These are phyloP conservation scores for Penicillium frequentans DNA, from an alignment of 2,329 filamentous ascomycete genomes.

Conservation along the genomic window DNA sequence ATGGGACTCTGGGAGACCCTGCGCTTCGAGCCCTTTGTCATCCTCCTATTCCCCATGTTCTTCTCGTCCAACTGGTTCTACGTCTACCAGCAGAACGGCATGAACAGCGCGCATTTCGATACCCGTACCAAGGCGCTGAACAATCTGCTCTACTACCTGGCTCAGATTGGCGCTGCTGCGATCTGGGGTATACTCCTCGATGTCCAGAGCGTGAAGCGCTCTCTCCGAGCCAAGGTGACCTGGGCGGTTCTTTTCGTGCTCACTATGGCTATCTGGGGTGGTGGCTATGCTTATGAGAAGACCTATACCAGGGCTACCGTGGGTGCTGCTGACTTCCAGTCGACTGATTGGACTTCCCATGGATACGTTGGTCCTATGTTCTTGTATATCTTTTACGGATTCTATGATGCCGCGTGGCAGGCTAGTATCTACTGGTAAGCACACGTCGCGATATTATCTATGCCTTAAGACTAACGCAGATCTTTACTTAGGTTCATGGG, in stretches of 20 bases:
- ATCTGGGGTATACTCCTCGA: slow-evolving; percentile 72
- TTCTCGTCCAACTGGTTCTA: slow-evolving; percentile 76
- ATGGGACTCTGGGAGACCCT: slow-evolving; percentile 71
- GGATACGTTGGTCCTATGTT: slow-evolving; percentile 77
- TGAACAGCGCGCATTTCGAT: slow-evolving; percentile 69
- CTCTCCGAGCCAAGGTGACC: slow-evolving; percentile 62
- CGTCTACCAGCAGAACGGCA: slow-evolving; percentile 70
- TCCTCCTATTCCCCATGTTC: slow-evolving; percentile 77
- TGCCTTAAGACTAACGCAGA: neutral
- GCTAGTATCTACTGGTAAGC: slow-evolving; percentile 78
- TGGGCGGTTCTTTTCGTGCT: slow-evolving; percentile 63
- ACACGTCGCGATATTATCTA: neutral
- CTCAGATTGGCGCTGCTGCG: slow-evolving; percentile 72
- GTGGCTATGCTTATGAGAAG: slow-evolving; percentile 72
- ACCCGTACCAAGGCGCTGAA: slow-evolving; percentile 71
- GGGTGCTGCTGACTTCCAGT: neutral
- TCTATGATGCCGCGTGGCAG: slow-evolving; percentile 86
- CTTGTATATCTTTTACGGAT: slow-evolving; percentile 82
- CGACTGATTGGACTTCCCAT: slow-evolving; percentile 62
- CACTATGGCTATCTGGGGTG: slow-evolving; percentile 77
- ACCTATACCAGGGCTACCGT: slow-evolving; percentile 50
- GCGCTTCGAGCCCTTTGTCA: slow-evolving; percentile 65
- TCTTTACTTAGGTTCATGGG: slow-evolving; percentile 70
- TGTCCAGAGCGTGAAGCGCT: slow-evolving; percentile 55
- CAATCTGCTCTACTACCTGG: slow-evolving; percentile 69